These are phyloP conservation scores for Phytopythium ostracodes DNA, from an alignment of 352 stramenopile genomes.

Conservation along the genomic window DNA sequence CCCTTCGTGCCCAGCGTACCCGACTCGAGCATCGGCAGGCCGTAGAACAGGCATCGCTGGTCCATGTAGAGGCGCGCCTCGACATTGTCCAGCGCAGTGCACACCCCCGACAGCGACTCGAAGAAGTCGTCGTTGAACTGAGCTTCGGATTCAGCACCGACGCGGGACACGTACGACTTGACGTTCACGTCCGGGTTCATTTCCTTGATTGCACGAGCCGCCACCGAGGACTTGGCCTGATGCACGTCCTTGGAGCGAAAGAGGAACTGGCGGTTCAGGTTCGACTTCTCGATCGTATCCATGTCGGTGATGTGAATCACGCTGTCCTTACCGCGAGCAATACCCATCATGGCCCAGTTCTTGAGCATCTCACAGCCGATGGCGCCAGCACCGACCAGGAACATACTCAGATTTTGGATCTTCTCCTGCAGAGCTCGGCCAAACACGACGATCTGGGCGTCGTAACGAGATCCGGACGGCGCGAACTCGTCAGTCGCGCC, in stretches of 20 bases:
- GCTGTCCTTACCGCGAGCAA: constrained; percentile 84
- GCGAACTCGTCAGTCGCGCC: constrained; percentile 51
- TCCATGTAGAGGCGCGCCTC: constrained; percentile 98
- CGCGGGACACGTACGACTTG: constrained; percentile 74
- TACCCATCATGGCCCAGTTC: constrained; percentile 99
- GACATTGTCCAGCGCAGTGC: constrained; percentile 98
- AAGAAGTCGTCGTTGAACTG: constrained; percentile 99
- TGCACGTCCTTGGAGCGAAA: constrained; percentile 98
- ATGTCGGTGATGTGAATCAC: constrained; percentile 98
- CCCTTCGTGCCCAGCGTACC: constrained; percentile 99
- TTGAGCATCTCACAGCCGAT: constrained; percentile 99
- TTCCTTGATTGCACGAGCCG: constrained; percentile 84
- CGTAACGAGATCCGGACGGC: constrained; percentile 83
- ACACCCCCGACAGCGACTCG: constrained; percentile 92
- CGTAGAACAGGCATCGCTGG: constrained; percentile 95
- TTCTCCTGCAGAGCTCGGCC: constrained; percentile 73
- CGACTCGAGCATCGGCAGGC: constrained; percentile 97
- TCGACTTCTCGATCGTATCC: constrained; percentile 99
- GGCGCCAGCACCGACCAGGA: constrained; percentile 97
- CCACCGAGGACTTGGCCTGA: constrained; percentile 95
- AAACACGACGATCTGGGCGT: constrained; percentile 92
- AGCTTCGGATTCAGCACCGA: constrained; percentile 93
- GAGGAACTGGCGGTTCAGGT: constrained; percentile 98
- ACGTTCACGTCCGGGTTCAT: constrained; percentile 98
- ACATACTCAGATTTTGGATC: constrained; percentile 90